These are phyloP conservation scores for Blastobotrys arbuscula DNA, from an alignment of 1,139 yeast species.

Conservation along the genomic window DNA sequence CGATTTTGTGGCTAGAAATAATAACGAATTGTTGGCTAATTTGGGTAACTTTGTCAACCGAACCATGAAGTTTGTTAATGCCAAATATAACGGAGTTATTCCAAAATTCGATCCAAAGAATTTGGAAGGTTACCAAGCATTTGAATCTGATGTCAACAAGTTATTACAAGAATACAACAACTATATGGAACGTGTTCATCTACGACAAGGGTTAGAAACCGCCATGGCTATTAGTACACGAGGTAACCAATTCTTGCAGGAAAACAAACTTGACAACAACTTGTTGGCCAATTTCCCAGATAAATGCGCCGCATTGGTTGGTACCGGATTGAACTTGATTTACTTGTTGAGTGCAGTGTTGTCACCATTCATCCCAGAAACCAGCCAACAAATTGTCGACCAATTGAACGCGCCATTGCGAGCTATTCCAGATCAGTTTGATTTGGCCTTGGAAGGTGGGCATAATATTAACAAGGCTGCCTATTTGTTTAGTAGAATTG, in stretches of 20 bases:
- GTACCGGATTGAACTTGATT: slow-evolving; percentile 81
- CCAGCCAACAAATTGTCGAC: slow-evolving; percentile 59
- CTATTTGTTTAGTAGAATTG: slow-evolving; percentile 87
- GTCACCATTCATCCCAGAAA: slow-evolving; percentile 87
- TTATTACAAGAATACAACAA: slow-evolving; percentile 57
- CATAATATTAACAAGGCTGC: slow-evolving; percentile 90
- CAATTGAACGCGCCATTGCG: slow-evolving; percentile 81
- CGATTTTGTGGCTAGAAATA: slow-evolving; percentile 90
- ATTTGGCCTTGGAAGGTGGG: slow-evolving; percentile 62
- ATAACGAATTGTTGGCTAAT: slow-evolving; percentile 88
- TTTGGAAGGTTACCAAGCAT: slow-evolving; percentile 43
- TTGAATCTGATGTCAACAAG: slow-evolving; percentile 46
- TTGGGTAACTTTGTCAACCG: slow-evolving; percentile 96
- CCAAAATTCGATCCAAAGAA: slow-evolving; percentile 49
- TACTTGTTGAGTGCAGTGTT: slow-evolving; percentile 76
- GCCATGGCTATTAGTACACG: slow-evolving; percentile 90
- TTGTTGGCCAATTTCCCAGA: slow-evolving; percentile 71
- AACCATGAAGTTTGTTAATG: slow-evolving; percentile 79
- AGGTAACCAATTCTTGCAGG: slow-evolving; percentile 94
- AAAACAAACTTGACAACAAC: slow-evolving; percentile 86
- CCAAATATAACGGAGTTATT: slow-evolving; percentile 87
- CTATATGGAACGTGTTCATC: slow-evolving; percentile 72
- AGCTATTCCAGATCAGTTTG: slow-evolving; percentile 70
- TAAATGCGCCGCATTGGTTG: slow-evolving; percentile 87
- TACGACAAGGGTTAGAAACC: slow-evolving; percentile 82